Percentiles rank a stretch among this genome's conserved stretches.
Conservation (phyloP, 106 monocot species). For the Dendrobium officinale region DNA sequence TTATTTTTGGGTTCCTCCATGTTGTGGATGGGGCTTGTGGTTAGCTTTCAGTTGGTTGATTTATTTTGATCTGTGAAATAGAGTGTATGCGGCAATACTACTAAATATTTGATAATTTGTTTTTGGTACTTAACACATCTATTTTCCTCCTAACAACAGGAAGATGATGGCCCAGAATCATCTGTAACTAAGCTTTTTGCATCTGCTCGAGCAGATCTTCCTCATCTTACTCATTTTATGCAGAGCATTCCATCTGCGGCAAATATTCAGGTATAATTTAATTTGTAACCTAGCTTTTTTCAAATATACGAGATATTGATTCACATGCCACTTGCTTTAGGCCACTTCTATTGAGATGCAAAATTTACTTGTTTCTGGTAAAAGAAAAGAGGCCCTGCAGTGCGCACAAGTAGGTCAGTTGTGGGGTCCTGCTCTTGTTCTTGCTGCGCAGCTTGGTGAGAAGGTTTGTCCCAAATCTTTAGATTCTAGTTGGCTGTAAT, state of each 20-base stretch:
- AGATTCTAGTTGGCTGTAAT: neutral
- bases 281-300: neutral
- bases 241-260: slow-evolving; percentile 72
- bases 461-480: slow-evolving; percentile 42
- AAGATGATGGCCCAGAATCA: slow-evolving; percentile 75
- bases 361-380: slow-evolving; percentile 83
- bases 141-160: slow-evolving; percentile 31
- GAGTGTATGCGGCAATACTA: neutral
- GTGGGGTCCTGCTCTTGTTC: slow-evolving; percentile 96
- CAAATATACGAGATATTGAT: slow-evolving; percentile 1
- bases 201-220: slow-evolving; percentile 43
- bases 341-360: slow-evolving; percentile 71
- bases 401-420: slow-evolving; percentile 84
- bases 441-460: slow-evolving; percentile 85
- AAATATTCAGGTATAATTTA: slow-evolving; percentile 51
- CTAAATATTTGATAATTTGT: neutral
- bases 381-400: slow-evolving; percentile 85
- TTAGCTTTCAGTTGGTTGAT: neutral
- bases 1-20: no score
- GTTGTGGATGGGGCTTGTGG: neutral
- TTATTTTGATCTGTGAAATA: neutral
- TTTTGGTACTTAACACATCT: neutral
- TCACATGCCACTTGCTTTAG: slow-evolving; percentile 23
- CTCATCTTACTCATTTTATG: slow-evolving; percentile 42
- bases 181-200: slow-evolving; percentile 81